Base-by-base conservation (phyloP, 1,139 yeast genomes). In the Pichia cactophila region DNA sequence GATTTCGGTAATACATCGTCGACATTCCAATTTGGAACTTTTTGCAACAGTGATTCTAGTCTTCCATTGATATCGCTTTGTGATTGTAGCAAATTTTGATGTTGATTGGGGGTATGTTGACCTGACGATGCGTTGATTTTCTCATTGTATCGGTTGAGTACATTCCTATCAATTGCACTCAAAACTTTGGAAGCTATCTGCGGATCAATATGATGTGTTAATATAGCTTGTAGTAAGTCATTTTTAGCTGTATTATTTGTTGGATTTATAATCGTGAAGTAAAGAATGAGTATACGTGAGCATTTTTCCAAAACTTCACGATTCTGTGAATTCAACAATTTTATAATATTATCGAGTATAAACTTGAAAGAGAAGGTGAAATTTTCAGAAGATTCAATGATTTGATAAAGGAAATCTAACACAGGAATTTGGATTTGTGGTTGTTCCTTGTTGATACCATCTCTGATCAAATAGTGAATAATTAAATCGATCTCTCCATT, bases 201-300 rank as follows among this genome's bases (percentile, higher is more conserved):
- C 2, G 58, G 48, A 0, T 69, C 64, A 1, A 79, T 67, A n/a
- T 66, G 63, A 46, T 73, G 74, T 8, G 58, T 54, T 38, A 69
- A 67, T 53, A 84, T 58, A 48, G 79, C 81, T 28, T 68, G 67
- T 5, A 73, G 65, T 38, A 85, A 68, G 50, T 80, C 86, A 20
- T 64, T 67, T 56, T 72, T 70, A 17, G 77, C 73, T 11, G 68
- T 65, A n/a, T 60, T 58, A 43, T 66, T 69, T 23, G 74, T 68
- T 4, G 69, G 61, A 41, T 60, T 61, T 10, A 58, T 54, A 4
- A 50, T 54, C 28, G 63, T 68, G 64, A 75, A 78, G 53, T 76
- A 74, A 16, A 65, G 56, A 1, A 69, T 56, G 14, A 79, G 54
- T 20, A 77, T 54, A 1, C 63, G 64, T 36, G 62, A 62, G 1